Conservation (phyloP, 2,329 filamentous ascomycete genomes). For the Cytospora leucostoma region DNA sequence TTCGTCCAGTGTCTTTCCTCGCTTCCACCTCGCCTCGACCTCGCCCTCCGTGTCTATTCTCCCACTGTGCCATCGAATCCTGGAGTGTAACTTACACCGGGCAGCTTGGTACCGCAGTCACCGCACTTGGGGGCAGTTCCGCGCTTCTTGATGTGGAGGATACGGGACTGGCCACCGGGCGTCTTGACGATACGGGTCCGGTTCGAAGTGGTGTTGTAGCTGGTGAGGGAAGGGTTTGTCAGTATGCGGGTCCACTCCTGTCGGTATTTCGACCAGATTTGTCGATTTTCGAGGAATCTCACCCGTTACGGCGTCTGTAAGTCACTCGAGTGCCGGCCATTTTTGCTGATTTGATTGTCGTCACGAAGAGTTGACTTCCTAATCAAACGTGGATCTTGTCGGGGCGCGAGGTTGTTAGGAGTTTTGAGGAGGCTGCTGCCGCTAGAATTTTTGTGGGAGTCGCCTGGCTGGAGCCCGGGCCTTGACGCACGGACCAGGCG, state of each 20-base stretch:
- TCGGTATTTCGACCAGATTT: conserved; percentile 6
- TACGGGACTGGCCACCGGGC: conserved; percentile 90
- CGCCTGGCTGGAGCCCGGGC: conserved; percentile 3
- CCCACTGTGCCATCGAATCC: conserved; percentile 19
- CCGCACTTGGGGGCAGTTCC: conserved; percentile 98
- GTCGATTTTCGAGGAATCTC: conserved; percentile 46
- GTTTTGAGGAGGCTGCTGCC: conserved; percentile 20
- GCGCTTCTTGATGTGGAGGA: conserved; percentile 99
- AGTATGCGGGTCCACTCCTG: conserved; percentile 24
- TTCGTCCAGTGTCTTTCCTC: conserved; percentile 1
- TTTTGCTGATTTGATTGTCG: conserved; percentile 46
- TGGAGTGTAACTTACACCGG: conserved; percentile 75
- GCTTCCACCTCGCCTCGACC: neutral
- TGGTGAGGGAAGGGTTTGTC: conserved; percentile 41
- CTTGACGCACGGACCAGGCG: neutral
- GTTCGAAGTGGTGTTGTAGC: conserved; percentile 99
- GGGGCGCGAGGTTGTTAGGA: conserved; percentile 18
- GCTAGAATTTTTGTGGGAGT: conserved; percentile 22
- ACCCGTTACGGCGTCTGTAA: conserved; percentile 80
- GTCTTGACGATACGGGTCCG: conserved; percentile 95
- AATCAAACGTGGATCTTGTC: conserved; percentile 27
- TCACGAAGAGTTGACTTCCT: conserved; percentile 23
- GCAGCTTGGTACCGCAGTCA: conserved; percentile 97
- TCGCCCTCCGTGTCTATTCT: conserved; percentile 17
- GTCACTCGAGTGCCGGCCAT: conserved; percentile 63